Evolutionary conservation across 208 protist genomes (phyloP).

Genomic region (Acanthamoeba culbertsoni): DNA sequence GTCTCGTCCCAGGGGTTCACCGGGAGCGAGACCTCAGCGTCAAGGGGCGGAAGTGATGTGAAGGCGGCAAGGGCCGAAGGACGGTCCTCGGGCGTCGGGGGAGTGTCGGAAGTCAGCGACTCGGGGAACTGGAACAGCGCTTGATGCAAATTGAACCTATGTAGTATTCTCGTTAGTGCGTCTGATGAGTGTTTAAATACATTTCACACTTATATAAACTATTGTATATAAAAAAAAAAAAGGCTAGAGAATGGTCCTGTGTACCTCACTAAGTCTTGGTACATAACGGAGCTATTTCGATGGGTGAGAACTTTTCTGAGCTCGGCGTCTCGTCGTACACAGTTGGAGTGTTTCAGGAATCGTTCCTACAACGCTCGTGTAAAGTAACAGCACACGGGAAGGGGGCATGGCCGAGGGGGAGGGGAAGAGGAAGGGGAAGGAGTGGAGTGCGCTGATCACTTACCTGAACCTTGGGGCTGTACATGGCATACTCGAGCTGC

Average conservation of each 20-base stretch:
- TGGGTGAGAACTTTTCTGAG: neutral
- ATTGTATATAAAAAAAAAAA: no score
- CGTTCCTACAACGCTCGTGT: neutral
- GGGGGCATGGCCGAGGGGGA: neutral
- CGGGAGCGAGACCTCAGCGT: neutral
- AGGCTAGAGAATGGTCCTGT: neutral
- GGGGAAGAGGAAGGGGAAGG: neutral
- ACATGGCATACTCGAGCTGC: neutral
- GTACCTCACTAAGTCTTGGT: neutral
- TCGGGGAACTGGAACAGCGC: neutral
- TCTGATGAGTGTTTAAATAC: no score
- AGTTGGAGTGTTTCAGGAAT: neutral
- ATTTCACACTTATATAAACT: no score
- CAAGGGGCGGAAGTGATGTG: neutral
- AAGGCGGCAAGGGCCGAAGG: neutral
- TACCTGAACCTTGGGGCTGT: neutral
- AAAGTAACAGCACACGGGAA: no score
- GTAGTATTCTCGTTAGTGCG: neutral
- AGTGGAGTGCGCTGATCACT: neutral
- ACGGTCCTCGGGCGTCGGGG: neutral
- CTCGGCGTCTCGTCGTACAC: neutral
- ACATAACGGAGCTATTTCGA: neutral
- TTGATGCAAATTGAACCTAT: neutral
- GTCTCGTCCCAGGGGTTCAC: neutral
- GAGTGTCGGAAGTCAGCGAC: neutral